Base-by-base conservation (phyloP, 1,284 basidiomycete species). In the Hortiboletus rubellus region DNA sequence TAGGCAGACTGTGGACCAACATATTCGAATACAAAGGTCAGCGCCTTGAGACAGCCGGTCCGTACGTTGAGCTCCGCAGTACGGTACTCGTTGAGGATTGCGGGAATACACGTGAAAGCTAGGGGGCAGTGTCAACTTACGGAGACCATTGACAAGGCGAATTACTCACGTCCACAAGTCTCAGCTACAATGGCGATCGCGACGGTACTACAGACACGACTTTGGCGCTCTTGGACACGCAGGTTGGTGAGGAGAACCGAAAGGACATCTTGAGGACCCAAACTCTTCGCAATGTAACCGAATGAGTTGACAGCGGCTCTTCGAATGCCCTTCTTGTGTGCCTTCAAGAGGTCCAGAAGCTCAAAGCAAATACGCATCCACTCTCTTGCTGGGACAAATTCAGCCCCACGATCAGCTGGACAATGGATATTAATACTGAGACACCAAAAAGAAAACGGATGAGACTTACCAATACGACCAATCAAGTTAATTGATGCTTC, bases 361-460 rank as follows among this genome's bases (percentile, higher is more conserved):
- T 99, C 97, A 75, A 99, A 99, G 73, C 97, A 99, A 74, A 99
- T 99, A 69, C 97, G 90, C 97, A 99, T 99, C 96, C 96, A 99
- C 77, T 99, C 97, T 70, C 96, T 87, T 24, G 97, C 96, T 31
- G 95, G 95, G 0, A 99, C 97, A 61, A 94, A 98, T 76, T 99
- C 97, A 41, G 97, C 94, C 59, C 97, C 97, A 72, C 97, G 94
- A 86, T 99, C 97, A 58, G 97, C 96, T 87, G 57, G 57, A 42
- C 5, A 37, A 57, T 52, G 59, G 8, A 45, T n/a, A 1, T 70
- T 36, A 57, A 52, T 66, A 48, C 60, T 10, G 37, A 24, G 45
- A 48, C 18, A 41, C 41, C 18, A 7, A 55, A 43, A 33, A 36
- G 33, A 5, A 15, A 15, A 47, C 38, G 2, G 9, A 46, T 14